phyloP scores from a whole-genome alignment of 176 grass and related monocot species.

The Carex myosuroides region DNA sequence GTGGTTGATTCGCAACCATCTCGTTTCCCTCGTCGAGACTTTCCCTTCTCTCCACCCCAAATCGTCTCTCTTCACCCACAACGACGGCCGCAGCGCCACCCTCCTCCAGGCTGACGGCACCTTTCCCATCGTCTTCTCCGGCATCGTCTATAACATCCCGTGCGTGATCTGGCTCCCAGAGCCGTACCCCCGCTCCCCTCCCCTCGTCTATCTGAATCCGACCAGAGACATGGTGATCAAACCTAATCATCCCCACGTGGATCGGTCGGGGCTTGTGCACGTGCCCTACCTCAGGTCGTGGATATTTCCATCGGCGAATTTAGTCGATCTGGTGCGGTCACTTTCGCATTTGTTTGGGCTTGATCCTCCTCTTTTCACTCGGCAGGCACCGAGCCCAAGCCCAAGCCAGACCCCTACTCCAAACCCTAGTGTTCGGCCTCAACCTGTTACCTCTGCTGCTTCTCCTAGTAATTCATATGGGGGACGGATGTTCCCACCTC shows the following conservation, averaged over 20 bases:
- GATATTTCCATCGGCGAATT: slow-evolving; percentile 85
- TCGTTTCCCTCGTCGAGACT: slow-evolving; percentile 59
- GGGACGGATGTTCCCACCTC: not conserved
- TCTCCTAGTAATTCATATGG: not conserved
- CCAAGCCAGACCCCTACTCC: not conserved
- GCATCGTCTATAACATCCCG: slow-evolving; percentile 69
- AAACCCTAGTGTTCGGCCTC: slow-evolving; percentile 8
- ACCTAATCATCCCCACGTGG: slow-evolving; percentile 66
- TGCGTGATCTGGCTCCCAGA: slow-evolving; percentile 86
- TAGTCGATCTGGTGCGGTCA: slow-evolving; percentile 68
- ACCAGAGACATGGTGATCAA: slow-evolving; percentile 94
- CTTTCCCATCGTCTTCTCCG: slow-evolving; percentile 67
- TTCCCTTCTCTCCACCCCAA: slow-evolving; percentile 80
- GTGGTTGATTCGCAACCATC: slow-evolving; percentile 92
- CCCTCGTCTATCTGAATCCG: slow-evolving; percentile 62
- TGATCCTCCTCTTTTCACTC: slow-evolving; percentile 73
- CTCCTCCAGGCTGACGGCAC: slow-evolving; percentile 83
- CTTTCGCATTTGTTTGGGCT: slow-evolving; percentile 71
- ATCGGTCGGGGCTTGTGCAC: slow-evolving; percentile 63
- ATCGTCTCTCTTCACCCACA: slow-evolving; percentile 74
- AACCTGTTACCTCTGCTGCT: slow-evolving; percentile 7
- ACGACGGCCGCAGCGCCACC: slow-evolving; percentile 65
- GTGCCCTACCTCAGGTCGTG: slow-evolving; percentile 76
- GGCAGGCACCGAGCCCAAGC: not conserved
- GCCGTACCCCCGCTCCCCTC: slow-evolving; percentile 67